Evolutionary conservation across 768 basidiomycete genomes (phyloP).

Genomic region (Suillus weaverae): DNA sequence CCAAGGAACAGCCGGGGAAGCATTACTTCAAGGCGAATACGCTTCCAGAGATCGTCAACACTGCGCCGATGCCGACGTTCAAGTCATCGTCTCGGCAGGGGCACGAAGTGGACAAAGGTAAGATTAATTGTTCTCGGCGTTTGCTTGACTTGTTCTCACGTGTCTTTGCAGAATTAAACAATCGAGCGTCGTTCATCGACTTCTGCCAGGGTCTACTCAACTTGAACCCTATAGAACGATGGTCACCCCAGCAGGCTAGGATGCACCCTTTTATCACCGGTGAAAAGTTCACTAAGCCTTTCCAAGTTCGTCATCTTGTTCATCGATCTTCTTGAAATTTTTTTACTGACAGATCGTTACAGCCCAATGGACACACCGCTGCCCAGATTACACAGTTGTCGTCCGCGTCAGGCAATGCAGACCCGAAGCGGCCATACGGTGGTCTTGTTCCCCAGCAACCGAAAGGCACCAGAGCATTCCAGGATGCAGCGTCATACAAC

Average conservation of each 20-base stretch:
- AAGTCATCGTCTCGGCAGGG: conserved; percentile 71
- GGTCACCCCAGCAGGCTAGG: conserved; percentile 96
- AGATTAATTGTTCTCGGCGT: conserved; percentile 20
- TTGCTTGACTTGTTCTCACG: not conserved
- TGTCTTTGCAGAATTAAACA: conserved; percentile 66
- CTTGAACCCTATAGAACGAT: conserved; percentile 91
- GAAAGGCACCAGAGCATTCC: conserved; percentile 82
- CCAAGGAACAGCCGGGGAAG: conserved; percentile 96
- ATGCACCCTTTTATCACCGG: conserved; percentile 98
- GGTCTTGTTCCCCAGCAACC: conserved; percentile 89
- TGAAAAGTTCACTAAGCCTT: conserved; percentile 90
- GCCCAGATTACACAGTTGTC: conserved; percentile 30
- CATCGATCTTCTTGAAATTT: conserved; percentile 4
- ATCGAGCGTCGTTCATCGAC: conserved; percentile 93
- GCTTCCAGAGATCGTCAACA: conserved; percentile 93
- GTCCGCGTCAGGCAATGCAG: conserved; percentile 36
- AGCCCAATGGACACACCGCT: conserved; percentile 53
- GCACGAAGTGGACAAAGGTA: conserved; percentile 90
- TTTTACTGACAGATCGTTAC: conserved; percentile 2
- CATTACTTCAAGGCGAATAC: conserved; percentile 97
- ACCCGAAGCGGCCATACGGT: conserved; percentile 89
- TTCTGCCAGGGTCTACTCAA: conserved; percentile 94
- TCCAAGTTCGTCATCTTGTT: conserved; percentile 54
- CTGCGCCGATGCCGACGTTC: conserved; percentile 86
- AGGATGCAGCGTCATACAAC: conserved; percentile 92